Conservation (phyloP, 768 basidiomycete species). For the Collybia sordida region DNA sequence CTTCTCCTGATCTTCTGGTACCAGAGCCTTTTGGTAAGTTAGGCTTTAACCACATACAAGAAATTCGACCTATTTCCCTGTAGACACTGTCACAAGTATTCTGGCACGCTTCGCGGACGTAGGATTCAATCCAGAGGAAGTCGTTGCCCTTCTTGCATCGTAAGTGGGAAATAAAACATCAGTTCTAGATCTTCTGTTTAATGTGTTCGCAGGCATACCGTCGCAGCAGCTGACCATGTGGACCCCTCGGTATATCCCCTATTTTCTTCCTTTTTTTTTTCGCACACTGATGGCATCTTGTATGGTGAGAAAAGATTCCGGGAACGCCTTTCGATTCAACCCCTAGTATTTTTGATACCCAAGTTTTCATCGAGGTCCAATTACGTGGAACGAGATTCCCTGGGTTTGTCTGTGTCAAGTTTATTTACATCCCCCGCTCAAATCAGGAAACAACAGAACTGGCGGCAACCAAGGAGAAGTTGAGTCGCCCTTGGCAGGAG, state of each 20-base stretch:
- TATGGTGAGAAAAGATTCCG: slow-evolving; percentile 8
- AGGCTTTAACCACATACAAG: no score
- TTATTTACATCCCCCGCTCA: slow-evolving; percentile 8
- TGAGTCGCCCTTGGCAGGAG: slow-evolving; percentile 35
- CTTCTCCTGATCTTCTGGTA: slow-evolving; percentile 28
- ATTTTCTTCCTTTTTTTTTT: slow-evolving; percentile 1
- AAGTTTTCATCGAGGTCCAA: slow-evolving; percentile 45
- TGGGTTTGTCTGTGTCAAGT: slow-evolving; percentile 25
- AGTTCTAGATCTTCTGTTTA: not conserved
- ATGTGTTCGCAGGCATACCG: slow-evolving; percentile 14
- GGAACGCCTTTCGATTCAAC: slow-evolving; percentile 46
- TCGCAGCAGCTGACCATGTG: slow-evolving; percentile 31
- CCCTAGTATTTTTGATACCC: slow-evolving; percentile 40
- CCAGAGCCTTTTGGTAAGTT: slow-evolving; percentile 24
- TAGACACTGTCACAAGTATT: slow-evolving; percentile 29
- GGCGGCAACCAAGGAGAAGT: slow-evolving; percentile 38
- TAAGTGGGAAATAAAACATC: slow-evolving; percentile 6
- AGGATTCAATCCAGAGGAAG: slow-evolving; percentile 32
- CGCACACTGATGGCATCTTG: not conserved
- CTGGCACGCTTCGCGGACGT: slow-evolving; percentile 33
- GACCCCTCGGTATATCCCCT: slow-evolving; percentile 21
- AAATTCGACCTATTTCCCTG: not conserved
- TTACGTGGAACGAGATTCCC: slow-evolving; percentile 43
- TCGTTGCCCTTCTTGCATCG: slow-evolving; percentile 38
- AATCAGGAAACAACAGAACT: slow-evolving; percentile 18